Evolutionary conservation across 139 green algal genomes (phyloP).

Genomic region (Spirogloea muscicola): DNA sequence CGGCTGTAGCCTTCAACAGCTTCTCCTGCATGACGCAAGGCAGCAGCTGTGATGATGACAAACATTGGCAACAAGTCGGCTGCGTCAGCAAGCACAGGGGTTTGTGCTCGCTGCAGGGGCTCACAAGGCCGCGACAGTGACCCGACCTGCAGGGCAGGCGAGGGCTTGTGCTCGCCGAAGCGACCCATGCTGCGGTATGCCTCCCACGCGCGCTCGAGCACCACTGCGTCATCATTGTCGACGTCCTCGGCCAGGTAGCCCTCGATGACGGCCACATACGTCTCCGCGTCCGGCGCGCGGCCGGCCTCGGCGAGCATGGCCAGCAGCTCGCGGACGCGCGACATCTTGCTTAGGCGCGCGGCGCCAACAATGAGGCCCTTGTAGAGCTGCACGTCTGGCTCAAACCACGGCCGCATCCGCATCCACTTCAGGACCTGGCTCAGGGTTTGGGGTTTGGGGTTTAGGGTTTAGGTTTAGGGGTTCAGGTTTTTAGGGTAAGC

Average conservation of each 20-base stretch:
- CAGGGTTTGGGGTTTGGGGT: not conserved
- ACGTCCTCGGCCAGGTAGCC: not conserved
- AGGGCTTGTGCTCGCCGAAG: not conserved
- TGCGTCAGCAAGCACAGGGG: no score
- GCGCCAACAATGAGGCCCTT: not conserved
- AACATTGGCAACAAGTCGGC: no score
- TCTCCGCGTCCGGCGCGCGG: not conserved
- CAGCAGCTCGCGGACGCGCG: conserved; percentile 6
- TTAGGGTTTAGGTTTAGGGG: not conserved
- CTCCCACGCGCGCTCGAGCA: not conserved
- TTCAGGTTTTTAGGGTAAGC: not conserved
- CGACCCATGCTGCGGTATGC: conserved; percentile 22
- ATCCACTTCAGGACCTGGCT: conserved; percentile 30
- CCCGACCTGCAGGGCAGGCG: no score
- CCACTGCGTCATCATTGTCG: no score
- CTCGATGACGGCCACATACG: conserved; percentile 11
- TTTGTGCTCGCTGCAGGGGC: no score
- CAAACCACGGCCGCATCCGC: conserved; percentile 7
- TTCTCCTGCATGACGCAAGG: not conserved
- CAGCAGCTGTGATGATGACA: no score
- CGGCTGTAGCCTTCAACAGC: not conserved
- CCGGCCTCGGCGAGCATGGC: conserved; percentile 19
- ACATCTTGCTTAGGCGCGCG: not conserved
- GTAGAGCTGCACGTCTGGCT: conserved; percentile 2
- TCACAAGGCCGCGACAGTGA: no score